Evolutionary conservation across 192 early-diverging fungal genomes (phyloP).

Genomic region (Coemansia aciculifera): DNA sequence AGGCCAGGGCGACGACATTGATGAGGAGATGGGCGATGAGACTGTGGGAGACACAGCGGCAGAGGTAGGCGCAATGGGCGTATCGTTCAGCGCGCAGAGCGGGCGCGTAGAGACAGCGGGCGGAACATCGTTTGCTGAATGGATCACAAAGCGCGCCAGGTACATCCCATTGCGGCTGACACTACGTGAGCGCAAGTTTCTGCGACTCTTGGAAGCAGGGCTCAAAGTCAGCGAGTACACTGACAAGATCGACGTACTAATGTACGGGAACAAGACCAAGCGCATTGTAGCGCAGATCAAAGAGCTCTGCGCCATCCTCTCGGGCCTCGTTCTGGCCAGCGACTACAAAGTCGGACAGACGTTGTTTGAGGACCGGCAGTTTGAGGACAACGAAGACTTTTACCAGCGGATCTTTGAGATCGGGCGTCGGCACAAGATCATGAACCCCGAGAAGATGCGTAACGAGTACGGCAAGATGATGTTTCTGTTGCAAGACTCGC

Average conservation of each 20-base stretch:
- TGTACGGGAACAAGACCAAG: conserved; percentile 79
- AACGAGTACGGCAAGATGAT: conserved; percentile 94
- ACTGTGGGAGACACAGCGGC: background rate
- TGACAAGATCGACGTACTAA: conserved; percentile 78
- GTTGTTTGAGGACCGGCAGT: conserved; percentile 67
- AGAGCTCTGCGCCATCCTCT: conserved; percentile 93
- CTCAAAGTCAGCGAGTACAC: conserved; percentile 91
- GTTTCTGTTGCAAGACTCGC: conserved; percentile 84
- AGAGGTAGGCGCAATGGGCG: conserved; percentile 44
- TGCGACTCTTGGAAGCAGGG: conserved; percentile 92
- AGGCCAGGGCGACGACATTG: background rate
- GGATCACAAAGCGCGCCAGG: conserved; percentile 84
- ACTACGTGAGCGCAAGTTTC: conserved; percentile 85
- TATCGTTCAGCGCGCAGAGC: conserved; percentile 42
- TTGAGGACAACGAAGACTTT: conserved; percentile 76
- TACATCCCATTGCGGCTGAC: conserved; percentile 93
- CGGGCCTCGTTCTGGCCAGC: conserved; percentile 81
- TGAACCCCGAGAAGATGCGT: conserved; percentile 97
- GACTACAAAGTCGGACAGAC: conserved; percentile 83
- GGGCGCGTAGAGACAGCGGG: conserved; percentile 44
- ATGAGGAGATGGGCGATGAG: conserved; percentile 10
- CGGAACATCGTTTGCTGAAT: conserved; percentile 69
- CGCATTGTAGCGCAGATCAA: conserved; percentile 93
- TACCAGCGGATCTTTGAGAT: conserved; percentile 72
- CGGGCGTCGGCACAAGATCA: conserved; percentile 81